These are phyloP conservation scores for Magnaporthiopsis poae DNA, from an alignment of 2,329 filamentous ascomycete genomes.

Conservation along the genomic window DNA sequence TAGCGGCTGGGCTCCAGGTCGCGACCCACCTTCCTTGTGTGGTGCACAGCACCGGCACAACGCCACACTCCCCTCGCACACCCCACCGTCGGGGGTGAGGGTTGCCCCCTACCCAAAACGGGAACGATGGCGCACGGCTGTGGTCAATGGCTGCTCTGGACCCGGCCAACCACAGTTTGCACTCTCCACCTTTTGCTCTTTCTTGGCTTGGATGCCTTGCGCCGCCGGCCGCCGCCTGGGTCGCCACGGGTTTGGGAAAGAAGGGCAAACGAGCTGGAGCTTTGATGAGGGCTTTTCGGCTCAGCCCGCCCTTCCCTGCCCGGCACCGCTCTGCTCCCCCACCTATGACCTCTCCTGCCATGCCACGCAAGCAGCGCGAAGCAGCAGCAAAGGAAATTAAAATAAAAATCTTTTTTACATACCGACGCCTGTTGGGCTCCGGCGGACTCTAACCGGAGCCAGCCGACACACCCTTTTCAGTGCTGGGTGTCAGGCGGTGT, in stretches of 20 bases:
- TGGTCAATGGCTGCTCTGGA: neutral
- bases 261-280: neutral
- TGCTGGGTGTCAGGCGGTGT: neutral
- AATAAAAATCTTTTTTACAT: no score
- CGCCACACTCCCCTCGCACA: no score
- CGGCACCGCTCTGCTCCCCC: neutral
- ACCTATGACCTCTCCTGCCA: neutral
- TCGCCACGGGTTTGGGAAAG: neutral
- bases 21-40: no score
- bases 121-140: neutral
- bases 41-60: no score
- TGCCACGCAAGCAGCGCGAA: neutral
- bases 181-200: neutral
- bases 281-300: neutral
- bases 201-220: neutral
- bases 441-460: neutral
- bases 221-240: no score
- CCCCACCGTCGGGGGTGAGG: no score
- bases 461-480: neutral
- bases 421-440: neutral
- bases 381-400: no score
- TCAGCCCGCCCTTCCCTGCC: neutral
- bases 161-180: neutral
- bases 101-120: neutral
- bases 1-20: neutral